phyloP scores from a whole-genome alignment of 1,139 yeast genomes.

The Pichia sp. region DNA sequence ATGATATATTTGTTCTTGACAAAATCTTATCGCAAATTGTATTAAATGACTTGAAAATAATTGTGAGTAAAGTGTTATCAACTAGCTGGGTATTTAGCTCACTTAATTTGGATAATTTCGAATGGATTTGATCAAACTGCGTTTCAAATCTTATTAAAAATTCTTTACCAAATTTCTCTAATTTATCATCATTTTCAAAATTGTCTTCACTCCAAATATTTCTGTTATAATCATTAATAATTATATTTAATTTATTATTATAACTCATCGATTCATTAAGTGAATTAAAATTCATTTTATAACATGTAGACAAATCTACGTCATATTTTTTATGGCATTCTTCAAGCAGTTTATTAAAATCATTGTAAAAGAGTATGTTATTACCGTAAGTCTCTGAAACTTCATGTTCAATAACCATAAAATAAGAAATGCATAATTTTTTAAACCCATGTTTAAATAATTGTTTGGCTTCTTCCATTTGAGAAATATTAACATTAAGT shows the following conservation, averaged over 20 bases:
- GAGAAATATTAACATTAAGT: constrained; percentile 3
- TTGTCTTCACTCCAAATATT: constrained; percentile 12
- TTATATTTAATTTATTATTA: constrained; percentile 6
- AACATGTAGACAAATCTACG: constrained; percentile 19
- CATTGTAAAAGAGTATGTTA: constrained; percentile 27
- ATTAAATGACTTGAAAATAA: constrained; percentile 16
- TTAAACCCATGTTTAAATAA: constrained; percentile 23
- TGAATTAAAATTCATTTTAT: constrained; percentile 19
- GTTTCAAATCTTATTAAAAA: constrained; percentile 9
- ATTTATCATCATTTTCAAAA: constrained; percentile 1
- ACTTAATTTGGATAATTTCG: not conserved
- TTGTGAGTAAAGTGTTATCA: constrained; percentile 15
- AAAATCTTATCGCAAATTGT: constrained; percentile 18
- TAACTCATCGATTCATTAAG: constrained; percentile 12
- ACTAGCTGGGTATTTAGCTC: constrained; percentile 20
- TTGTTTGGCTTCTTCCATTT: constrained; percentile 17
- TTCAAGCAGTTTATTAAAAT: constrained; percentile 24
- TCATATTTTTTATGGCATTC: constrained; percentile 14
- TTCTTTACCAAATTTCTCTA: constrained; percentile 4
- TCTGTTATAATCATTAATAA: constrained; percentile 16
- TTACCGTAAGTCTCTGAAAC: constrained; percentile 18
- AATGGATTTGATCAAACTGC: constrained; percentile 1
- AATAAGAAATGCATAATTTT: constrained; percentile 21
- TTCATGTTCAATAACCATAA: constrained; percentile 21
- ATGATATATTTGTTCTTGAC: constrained; percentile 23